Base-by-base conservation (phyloP, 805 yeast species). In the Candida quercuum region DNA sequence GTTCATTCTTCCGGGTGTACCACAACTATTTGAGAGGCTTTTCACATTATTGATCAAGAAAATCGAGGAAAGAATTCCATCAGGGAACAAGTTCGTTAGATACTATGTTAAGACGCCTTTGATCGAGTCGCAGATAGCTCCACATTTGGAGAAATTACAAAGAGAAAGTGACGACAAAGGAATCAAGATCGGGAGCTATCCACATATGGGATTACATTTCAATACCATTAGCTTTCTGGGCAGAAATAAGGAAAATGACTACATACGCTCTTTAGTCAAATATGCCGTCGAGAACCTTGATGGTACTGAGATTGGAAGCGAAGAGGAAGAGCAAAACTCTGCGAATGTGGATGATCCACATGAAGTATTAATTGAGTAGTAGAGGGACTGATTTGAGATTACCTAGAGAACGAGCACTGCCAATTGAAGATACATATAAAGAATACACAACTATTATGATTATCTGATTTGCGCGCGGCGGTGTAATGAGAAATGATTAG, bases 151-250 rank as follows among this genome's bases (percentile, higher is more conserved):
- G 2, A 51, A 61, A 2, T 55, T 83, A 21, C 93, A 85, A 47
- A 6, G 51, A 52, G 3, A 57, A 59, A 31, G 66, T 16, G 49
- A 51, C 5, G 40, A 48, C 5, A 39, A 42, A 15, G 56, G 54
- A 24, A 68, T 86, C 35, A 87, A 86, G 52, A 69, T 87, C 33
- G 96, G 96, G 3, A 80, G 89, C 24, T 87, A 87, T 54, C 96
- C 96, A 2, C 96, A 87, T 57, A 70, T 74, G 61, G 69, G 71
- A 13, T 70, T 76, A 59, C 69, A 73, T 1, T 62, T 76, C 37
- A 81, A 75, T 47, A 86, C 95, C 0, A 76, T 87, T 15, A 82
- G 94, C 48, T 71, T 87, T 14, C 67, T 85, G 27, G 95, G 94
- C 1, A 72, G 74, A 15, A 54, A 49, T 16, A 58, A 60, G 10